Base-by-base conservation (phyloP, 495 filamentous ascomycete species). In the Hypoxylon fuscum region DNA sequence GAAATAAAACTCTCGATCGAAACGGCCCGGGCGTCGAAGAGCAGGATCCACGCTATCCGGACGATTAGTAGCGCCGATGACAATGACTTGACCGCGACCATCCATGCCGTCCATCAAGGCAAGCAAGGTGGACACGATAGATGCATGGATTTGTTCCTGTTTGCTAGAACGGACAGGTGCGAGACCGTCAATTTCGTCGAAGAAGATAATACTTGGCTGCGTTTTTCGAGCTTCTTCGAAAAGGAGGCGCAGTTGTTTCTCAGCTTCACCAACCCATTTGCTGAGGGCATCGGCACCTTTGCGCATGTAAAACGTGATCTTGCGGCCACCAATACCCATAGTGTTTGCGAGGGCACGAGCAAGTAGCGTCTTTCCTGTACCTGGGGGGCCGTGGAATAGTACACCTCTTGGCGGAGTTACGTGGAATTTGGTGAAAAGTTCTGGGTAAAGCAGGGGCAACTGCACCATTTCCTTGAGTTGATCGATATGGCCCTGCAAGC, bases 61-160 rank as follows among this genome's bases (percentile, higher is more conserved):
- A 29, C 95, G 90, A 77, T 98, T 98, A 15, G 95, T 98, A 27
- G 95, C 95, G 62, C 95, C 95, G 68, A 98, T 98, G 27, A 98
- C 93, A 61, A 98, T 96, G 44, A 98, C 94, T 74, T 98, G 95
- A 32, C 95, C 95, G 68, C 95, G 89, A 42, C 93, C 94, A 68
- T 98, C 95, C 96, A 98, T 98, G 59, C 95, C 95, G 77, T 98
- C 95, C 95, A 98, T 98, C 64, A 98, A 77, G 10, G 95, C 96
- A 52, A 98, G 77, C 25, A 98, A 74, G 1, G 95, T 98, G 1
- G 96, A 96, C 41, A 98, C 95, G 53, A 98, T 98, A 12, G 94
- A 97, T 11, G 96, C 91, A 78, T 98, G 95, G 48, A 97, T 98
- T 76, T 98, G 95, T 63, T 98, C 96, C 74, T 97, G 92, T 63